phyloP scores from a whole-genome alignment of 2,329 filamentous ascomycete genomes.

The Talaromyces sp. region DNA sequence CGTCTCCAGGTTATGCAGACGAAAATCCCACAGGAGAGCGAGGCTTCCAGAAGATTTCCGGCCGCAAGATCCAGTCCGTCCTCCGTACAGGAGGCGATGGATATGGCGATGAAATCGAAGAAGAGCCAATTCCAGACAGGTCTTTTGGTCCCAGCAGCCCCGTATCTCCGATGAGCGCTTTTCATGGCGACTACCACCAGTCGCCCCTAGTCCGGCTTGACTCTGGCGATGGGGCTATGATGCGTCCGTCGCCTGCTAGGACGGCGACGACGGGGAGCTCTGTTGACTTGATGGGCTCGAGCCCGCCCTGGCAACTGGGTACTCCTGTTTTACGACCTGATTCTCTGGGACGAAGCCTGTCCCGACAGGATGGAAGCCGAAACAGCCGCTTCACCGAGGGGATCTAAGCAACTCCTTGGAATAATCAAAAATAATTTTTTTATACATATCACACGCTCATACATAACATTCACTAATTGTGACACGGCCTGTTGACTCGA shows the following conservation, averaged over 20 bases:
- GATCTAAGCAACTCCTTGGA: constrained; percentile 10
- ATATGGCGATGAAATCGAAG: constrained; percentile 35
- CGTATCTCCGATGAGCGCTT: constrained; percentile 11
- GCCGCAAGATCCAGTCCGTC: constrained; percentile 45
- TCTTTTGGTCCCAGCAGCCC: constrained; percentile 12
- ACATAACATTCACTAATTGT: neutral
- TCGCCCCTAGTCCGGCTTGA: constrained; percentile 24
- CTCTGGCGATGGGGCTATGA: constrained; percentile 29
- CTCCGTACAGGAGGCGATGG: constrained; percentile 45
- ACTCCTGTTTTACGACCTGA: constrained; percentile 25
- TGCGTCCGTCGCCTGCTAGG: constrained; percentile 40
- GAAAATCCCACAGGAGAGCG: constrained; percentile 36
- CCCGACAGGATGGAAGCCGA: constrained; percentile 41
- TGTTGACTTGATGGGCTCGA: constrained; percentile 21
- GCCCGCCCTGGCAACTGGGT: constrained; percentile 3
- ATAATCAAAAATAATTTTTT: neutral
- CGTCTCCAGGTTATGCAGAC: constrained; percentile 27
- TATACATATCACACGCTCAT: neutral
- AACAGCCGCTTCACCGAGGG: constrained; percentile 42
- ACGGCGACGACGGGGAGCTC: constrained; percentile 35
- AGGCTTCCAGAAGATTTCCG: constrained; percentile 47
- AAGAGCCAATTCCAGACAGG: constrained; percentile 19
- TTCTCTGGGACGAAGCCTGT: constrained; percentile 38
- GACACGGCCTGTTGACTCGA: neutral
- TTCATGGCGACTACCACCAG: constrained; percentile 3